phyloP scores from a whole-genome alignment of 2,329 filamentous ascomycete species.

The Colletotrichum noveboracense region DNA sequence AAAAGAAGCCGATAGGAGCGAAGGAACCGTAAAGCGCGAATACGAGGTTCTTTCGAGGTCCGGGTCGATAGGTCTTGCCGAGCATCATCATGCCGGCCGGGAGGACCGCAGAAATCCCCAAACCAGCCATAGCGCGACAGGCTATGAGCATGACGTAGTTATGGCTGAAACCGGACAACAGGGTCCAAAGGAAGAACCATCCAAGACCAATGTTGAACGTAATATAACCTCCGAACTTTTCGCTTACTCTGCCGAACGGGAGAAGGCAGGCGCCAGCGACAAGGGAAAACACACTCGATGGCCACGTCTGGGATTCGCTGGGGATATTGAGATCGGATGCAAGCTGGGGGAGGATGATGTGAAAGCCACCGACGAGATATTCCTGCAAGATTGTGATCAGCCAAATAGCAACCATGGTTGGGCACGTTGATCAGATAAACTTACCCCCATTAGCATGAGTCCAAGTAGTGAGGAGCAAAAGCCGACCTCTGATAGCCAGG shows the following conservation, averaged over 20 bases:
- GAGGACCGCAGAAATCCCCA: slow-evolving; percentile 75
- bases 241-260: slow-evolving; percentile 64
- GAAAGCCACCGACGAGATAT: slow-evolving; percentile 80
- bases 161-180: slow-evolving; percentile 72
- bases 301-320: slow-evolving; percentile 66
- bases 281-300: slow-evolving; percentile 65
- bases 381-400: slow-evolving; percentile 49
- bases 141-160: slow-evolving; percentile 74
- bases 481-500: slow-evolving; percentile 58
- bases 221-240: slow-evolving; percentile 66
- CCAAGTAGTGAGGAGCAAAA: slow-evolving; percentile 68
- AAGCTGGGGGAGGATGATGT: slow-evolving; percentile 73
- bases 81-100: slow-evolving; percentile 74
- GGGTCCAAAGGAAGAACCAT: slow-evolving; percentile 73
- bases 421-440: slow-evolving; percentile 11
- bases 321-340: slow-evolving; percentile 68
- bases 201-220: slow-evolving; percentile 64
- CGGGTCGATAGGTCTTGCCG: slow-evolving; percentile 71
- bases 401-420: not conserved
- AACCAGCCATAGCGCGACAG: slow-evolving; percentile 75
- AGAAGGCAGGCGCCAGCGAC: slow-evolving; percentile 64
- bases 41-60: slow-evolving; percentile 73
- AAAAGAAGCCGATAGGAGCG: slow-evolving; percentile 63
- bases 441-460: slow-evolving; percentile 65
- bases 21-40: slow-evolving; percentile 64